A percentile compares a stretch with the other conserved stretches of the same genome.
These are phyloP conservation scores for Fallopia convolvulus DNA, from an alignment of 148 eudicot genomes.

Conservation along the genomic window DNA sequence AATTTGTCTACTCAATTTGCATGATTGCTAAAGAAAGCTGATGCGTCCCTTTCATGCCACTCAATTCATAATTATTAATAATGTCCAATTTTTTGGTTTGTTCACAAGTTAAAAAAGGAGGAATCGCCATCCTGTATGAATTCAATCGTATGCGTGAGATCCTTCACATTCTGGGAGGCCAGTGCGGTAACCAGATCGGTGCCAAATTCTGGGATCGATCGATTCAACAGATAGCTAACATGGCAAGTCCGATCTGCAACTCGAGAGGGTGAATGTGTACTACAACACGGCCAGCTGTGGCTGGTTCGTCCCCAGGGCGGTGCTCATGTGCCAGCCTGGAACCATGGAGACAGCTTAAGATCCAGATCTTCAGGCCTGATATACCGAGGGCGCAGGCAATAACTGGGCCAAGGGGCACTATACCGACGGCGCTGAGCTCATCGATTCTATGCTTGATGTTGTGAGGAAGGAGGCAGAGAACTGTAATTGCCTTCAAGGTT, in stretches of 20 bases:
- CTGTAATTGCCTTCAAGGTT: conserved; percentile 23
- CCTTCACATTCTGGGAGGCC: too few species aligned
- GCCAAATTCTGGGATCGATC: too few species aligned
- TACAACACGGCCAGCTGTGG: conserved; percentile 23
- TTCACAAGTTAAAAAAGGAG: too few species aligned
- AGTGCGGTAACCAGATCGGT: too few species aligned
- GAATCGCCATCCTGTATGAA: too few species aligned
- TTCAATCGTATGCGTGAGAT: too few species aligned
- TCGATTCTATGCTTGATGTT: conserved; percentile 26
- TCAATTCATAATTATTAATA: too few species aligned
- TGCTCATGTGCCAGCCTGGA: conserved; percentile 16
- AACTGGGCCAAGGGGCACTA: conserved; percentile 14
- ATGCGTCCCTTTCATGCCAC: too few species aligned
- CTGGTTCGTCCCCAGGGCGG: conserved; percentile 16
- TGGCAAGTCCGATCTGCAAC: conserved; percentile 12
- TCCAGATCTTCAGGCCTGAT: conserved; percentile 4
- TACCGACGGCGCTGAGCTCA: conserved; percentile 25
- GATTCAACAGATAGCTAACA: too few species aligned
- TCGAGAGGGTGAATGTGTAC: conserved; percentile 15
- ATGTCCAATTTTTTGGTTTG: too few species aligned
- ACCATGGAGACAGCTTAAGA: conserved; percentile 15
- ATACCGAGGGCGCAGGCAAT: neutral
- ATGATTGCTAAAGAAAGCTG: too few species aligned
- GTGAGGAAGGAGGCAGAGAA: conserved; percentile 25
- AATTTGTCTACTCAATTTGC: too few species aligned